These are phyloP conservation scores for Lactifluus pinguis DNA, from an alignment of 768 basidiomycete species.

Conservation along the genomic window DNA sequence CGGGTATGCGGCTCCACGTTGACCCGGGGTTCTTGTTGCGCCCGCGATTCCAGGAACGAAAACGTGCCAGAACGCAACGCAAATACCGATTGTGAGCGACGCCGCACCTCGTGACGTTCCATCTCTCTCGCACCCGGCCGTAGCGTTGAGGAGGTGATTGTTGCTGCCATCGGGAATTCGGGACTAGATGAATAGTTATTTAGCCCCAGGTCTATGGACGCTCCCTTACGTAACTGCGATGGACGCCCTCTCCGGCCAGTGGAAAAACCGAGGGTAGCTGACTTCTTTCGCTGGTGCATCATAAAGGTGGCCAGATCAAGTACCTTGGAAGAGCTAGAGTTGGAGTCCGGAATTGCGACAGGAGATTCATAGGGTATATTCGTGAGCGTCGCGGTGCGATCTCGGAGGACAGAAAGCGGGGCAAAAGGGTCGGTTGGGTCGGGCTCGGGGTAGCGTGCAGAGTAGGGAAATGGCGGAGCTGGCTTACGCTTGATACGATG, in stretches of 20 bases:
- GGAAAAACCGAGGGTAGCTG: not conserved
- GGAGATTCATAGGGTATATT: conserved; percentile 4
- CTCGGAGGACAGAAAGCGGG: conserved; percentile 55
- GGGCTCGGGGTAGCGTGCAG: conserved; percentile 51
- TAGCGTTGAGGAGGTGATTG: not conserved
- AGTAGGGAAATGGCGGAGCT: conserved; percentile 42
- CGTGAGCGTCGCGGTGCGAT: conserved; percentile 27
- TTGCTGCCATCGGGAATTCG: not conserved
- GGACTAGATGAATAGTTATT: not conserved
- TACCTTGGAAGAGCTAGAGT: not conserved
- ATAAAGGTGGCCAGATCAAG: conserved; percentile 14
- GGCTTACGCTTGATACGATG: conserved; percentile 45
- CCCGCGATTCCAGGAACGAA: conserved; percentile 15
- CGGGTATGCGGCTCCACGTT: not conserved
- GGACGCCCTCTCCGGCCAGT: conserved; percentile 8
- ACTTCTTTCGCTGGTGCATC: conserved; percentile 1
- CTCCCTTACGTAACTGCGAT: conserved; percentile 12
- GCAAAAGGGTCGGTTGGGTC: conserved; percentile 67
- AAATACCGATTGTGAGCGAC: conserved; percentile 27
- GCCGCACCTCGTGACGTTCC: conserved; percentile 23
- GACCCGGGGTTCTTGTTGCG: not conserved
- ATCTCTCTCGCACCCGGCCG: conserved; percentile 2
- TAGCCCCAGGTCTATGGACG: conserved; percentile 9
- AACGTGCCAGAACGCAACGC: conserved; percentile 17
- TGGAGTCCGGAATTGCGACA: not conserved